Percentiles rank a stretch among this genome's conserved stretches.
phyloP scores from a whole-genome alignment of 768 basidiomycete species.

The Serendipita sp. region DNA sequence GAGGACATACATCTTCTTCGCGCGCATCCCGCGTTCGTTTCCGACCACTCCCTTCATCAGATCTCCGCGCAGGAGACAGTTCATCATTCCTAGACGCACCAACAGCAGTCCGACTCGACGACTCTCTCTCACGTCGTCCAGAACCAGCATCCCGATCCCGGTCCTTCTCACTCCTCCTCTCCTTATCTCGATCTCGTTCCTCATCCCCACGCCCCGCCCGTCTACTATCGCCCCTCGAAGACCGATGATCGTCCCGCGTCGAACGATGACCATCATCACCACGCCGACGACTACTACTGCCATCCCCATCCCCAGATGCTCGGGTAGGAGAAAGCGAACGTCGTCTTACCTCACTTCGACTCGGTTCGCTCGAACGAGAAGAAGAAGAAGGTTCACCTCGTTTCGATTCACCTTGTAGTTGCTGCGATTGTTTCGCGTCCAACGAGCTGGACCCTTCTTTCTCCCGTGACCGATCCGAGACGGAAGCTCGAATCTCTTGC shows the following conservation, averaged over 20 bases:
- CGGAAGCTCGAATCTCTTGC: conserved; percentile 50
- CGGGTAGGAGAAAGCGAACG: neutral
- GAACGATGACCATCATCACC: neutral
- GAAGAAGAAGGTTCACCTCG: neutral
- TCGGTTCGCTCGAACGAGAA: neutral
- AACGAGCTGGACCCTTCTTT: neutral
- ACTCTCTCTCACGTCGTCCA: neutral
- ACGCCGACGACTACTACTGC: neutral
- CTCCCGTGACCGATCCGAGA: neutral
- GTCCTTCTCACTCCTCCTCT: conserved; percentile 1
- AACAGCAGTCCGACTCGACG: neutral
- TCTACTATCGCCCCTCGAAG: neutral
- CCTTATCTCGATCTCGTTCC: conserved; percentile 7
- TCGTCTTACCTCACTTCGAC: neutral
- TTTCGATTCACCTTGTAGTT: neutral
- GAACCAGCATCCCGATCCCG: conserved; percentile 2
- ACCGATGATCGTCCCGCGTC: neutral
- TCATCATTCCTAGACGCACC: neutral
- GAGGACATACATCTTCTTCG: neutral
- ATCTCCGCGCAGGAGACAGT: neutral
- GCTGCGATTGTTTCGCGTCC: neutral
- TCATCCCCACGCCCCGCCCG: neutral
- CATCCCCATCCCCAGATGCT: neutral
- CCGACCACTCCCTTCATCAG: neutral
- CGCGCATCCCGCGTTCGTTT: neutral